These are phyloP conservation scores for Globisporangium lucens DNA, from an alignment of 352 stramenopile genomes.

Conservation along the genomic window DNA sequence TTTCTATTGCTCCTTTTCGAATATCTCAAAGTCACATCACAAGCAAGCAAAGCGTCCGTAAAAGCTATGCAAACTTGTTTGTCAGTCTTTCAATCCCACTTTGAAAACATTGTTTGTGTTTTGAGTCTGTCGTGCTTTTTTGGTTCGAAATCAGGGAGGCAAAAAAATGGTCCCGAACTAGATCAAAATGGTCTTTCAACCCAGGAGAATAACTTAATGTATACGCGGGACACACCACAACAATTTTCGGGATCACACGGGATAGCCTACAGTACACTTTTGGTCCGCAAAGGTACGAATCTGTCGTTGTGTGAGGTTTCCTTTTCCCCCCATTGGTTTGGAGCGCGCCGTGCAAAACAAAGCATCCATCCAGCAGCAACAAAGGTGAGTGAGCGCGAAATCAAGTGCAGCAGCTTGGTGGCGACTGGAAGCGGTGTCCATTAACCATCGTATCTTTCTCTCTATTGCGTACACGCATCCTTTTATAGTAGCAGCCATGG, in stretches of 20 bases:
- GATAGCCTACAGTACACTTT: neutral
- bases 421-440: neutral
- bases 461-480: neutral
- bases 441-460: neutral
- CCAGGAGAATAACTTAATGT: neutral
- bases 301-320: neutral
- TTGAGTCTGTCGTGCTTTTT: neutral
- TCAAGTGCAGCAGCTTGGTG: neutral
- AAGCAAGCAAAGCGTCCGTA: neutral
- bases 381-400: slow-evolving; percentile 2
- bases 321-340: slow-evolving; percentile 11
- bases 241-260: neutral
- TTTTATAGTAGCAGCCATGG: slow-evolving; percentile 3
- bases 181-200: slow-evolving; percentile 1
- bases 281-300: neutral
- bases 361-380: slow-evolving; percentile 1
- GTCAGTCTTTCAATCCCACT: neutral
- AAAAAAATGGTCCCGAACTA: neutral
- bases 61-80: neutral
- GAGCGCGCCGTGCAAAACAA: neutral
- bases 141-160: slow-evolving; percentile 2
- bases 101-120: neutral
- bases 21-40: neutral
- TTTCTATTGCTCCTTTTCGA: neutral
- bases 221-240: neutral